Percentiles rank a stretch among this genome's conserved stretches.
Conservation (phyloP, 139 green algal species). For the Zygnema circumcarinatum region DNA sequence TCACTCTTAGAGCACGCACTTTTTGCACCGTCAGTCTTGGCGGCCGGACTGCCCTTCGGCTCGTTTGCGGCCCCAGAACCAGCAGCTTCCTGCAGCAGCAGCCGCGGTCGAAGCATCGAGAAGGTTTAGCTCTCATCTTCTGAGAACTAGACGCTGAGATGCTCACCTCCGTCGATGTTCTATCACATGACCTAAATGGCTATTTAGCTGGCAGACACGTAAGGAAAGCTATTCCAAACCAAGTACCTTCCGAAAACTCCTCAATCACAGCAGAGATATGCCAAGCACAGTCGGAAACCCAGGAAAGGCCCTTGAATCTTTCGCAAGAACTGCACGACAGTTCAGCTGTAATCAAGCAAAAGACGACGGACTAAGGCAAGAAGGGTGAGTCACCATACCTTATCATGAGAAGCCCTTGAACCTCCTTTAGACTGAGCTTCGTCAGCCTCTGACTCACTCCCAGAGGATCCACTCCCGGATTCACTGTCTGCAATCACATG, state of each 20-base stretch:
- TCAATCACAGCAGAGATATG: too few relatives aligned
- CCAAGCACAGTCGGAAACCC: too few relatives aligned
- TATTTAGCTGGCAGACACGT: background rate
- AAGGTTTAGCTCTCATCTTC: background rate
- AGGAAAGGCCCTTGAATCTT: too few relatives aligned
- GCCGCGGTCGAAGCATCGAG: background rate
- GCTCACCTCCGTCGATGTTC: background rate
- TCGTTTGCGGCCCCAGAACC: conserved; percentile 21
- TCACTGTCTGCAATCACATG: conserved; percentile 9
- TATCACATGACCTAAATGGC: background rate
- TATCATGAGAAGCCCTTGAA: background rate
- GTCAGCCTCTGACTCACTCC: conserved; percentile 18
- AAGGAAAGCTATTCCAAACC: too few relatives aligned
- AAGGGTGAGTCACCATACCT: background rate
- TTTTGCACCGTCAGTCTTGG: conserved; percentile 26
- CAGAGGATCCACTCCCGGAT: conserved; percentile 21
- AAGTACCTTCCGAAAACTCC: too few relatives aligned
- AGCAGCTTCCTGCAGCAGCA: conserved; percentile 21
- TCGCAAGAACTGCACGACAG: too few relatives aligned
- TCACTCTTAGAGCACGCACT: conserved; percentile 15
- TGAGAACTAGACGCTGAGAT: too few relatives aligned
- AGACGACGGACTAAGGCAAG: too few relatives aligned
- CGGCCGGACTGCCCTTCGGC: conserved; percentile 10
- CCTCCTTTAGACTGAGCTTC: conserved; percentile 15
- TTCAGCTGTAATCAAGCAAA: too few relatives aligned